Evolutionary conservation across 192 early-diverging fungal species (phyloP).

Genomic region (Podochytrium sp.): DNA sequence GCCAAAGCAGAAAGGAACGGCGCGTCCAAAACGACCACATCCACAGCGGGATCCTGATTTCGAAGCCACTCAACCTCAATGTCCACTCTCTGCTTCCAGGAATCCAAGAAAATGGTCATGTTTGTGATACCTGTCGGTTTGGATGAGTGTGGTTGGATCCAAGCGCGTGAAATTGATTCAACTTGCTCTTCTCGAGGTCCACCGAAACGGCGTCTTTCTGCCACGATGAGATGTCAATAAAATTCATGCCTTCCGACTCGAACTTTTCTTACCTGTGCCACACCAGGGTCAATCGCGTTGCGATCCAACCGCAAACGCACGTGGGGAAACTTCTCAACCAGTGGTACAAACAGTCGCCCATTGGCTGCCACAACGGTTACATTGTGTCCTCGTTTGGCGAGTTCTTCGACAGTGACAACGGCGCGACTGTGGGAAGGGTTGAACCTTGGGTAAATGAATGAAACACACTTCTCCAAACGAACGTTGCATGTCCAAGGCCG

Average conservation of each 20-base stretch:
- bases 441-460: too few relatives aligned
- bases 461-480: too few relatives aligned
- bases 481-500: slow-evolving; percentile 46
- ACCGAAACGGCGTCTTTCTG: slow-evolving; percentile 54
- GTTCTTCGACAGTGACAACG: slow-evolving; percentile 28
- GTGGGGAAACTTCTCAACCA: slow-evolving; percentile 27
- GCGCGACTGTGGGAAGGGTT: slow-evolving; percentile 27
- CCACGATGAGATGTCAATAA: background rate
- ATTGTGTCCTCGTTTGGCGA: slow-evolving; percentile 43
- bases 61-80: slow-evolving; percentile 42
- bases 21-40: slow-evolving; percentile 49
- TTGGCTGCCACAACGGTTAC: slow-evolving; percentile 45
- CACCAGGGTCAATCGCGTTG: slow-evolving; percentile 7
- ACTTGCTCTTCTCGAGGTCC: slow-evolving; percentile 41
- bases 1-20: slow-evolving; percentile 40
- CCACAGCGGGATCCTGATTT: slow-evolving; percentile 4
- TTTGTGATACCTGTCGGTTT: background rate
- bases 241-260: background rate
- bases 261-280: background rate
- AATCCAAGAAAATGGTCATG: background rate
- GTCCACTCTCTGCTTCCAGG: slow-evolving; percentile 6
- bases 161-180: background rate
- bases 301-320: background rate
- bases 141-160: background rate
- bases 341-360: slow-evolving; percentile 35